A percentile compares a stretch with the other conserved stretches of the same genome.
Evolutionary conservation across 192 early-diverging fungal species (phyloP).

Genomic region (Gonapodya prolifera): DNA sequence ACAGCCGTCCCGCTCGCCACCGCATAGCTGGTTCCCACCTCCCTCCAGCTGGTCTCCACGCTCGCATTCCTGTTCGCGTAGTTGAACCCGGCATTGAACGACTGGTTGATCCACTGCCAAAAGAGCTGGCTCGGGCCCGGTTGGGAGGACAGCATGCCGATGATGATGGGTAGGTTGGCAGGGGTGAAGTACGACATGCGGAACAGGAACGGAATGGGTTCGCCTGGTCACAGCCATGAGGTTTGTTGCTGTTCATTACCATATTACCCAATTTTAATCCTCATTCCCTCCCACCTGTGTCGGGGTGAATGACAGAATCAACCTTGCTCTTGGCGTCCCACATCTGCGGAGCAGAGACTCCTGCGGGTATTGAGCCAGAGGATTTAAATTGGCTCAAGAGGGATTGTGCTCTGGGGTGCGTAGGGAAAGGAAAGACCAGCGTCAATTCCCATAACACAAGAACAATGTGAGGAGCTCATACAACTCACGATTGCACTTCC

Average conservation of each 20-base stretch:
- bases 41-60: slow-evolving; percentile 53
- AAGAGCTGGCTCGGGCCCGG: slow-evolving; percentile 39
- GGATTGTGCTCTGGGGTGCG: not conserved
- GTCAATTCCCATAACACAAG: too few species aligned
- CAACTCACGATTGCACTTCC: slow-evolving; percentile 26
- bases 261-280: not conserved
- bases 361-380: not conserved
- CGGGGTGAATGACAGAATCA: slow-evolving; percentile 67
- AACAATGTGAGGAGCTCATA: too few species aligned
- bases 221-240: too few species aligned
- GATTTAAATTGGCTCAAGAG: not conserved
- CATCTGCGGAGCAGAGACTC: slow-evolving; percentile 25
- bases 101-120: slow-evolving; percentile 76
- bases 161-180: slow-evolving; percentile 68
- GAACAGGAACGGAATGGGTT: slow-evolving; percentile 59
- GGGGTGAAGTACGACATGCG: slow-evolving; percentile 76
- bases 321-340: slow-evolving; percentile 67
- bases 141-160: slow-evolving; percentile 49
- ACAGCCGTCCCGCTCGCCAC: not conserved
- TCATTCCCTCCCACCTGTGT: slow-evolving; percentile 56
- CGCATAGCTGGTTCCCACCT: not conserved
- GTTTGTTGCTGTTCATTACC: not conserved
- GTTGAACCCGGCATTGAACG: slow-evolving; percentile 74
- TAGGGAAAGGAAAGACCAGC: not conserved
- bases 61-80: slow-evolving; percentile 75